Evolutionary conservation across 2,329 filamentous ascomycete genomes (phyloP), one percentile per base, ranked within the genome.

Genomic region (Pseudomassariella vexata): DNA sequence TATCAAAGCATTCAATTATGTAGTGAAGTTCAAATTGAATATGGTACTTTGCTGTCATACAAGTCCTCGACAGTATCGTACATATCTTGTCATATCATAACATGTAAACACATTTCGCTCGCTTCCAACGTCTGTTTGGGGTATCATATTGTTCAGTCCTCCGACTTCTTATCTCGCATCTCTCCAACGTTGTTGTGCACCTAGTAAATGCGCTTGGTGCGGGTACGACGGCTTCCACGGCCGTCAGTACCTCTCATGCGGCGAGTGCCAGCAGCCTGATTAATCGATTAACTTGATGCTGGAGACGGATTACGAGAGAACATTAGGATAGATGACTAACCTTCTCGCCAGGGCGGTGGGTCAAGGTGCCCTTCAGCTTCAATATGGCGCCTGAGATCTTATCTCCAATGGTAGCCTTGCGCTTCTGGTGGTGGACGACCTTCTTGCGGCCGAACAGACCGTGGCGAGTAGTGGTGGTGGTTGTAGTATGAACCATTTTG

Each of bases 311-410:
- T 18, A 18, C 22, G n/a, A n/a, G n/a, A n/a, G 4, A 9, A 22
- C 17, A 15, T n/a, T 12, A 6, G 6, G 1, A 19, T 10, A 18
- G 48, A 24, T 44, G 38, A 25, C 53, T 39, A 59, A 77, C 76
- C 78, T 89, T 89, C 43, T 82, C 61, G 16, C 79, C 85, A 3
- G 83, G 80, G 24, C 77, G 68, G 28, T 75, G 59, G 1, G 80
- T 88, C 36, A 90, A 52, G 33, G 66, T 75, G 6, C 85, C 85
- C 57, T 77, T 79, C 41, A 90, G 58, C 64, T 75, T 85, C 63
- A 85, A 68, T 55, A 90, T 64, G 1, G 83, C 84, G 12, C 85
- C 85, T 30, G 73, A 79, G 46, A 90, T 70, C 60, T 89, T 90
- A 63, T 90, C 85, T 28, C 81, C 81, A 43, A 89, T 64, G 23